These are phyloP conservation scores for Cladorrhinum samala DNA, from an alignment of 495 filamentous ascomycete species.

Conservation along the genomic window DNA sequence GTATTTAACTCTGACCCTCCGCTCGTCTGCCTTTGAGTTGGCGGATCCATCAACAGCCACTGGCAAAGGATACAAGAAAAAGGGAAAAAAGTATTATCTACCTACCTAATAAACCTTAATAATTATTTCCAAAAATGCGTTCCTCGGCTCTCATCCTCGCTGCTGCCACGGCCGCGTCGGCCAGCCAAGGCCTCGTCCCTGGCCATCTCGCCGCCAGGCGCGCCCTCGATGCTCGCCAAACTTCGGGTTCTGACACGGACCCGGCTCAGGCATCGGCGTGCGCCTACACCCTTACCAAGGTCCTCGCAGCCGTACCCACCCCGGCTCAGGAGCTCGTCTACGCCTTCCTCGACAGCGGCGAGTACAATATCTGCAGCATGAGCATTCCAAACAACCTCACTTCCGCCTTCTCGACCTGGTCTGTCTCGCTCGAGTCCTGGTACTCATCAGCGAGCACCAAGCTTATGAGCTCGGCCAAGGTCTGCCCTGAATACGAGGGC, in stretches of 20 bases:
- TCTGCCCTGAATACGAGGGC: too few relatives aligned
- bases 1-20: too few relatives aligned
- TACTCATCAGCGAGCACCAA: neutral
- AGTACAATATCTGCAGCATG: constrained; percentile 11
- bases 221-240: constrained; percentile 11
- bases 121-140: constrained; percentile 16
- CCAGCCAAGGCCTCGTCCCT: constrained; percentile 6
- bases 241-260: neutral
- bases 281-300: constrained; percentile 10
- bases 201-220: constrained; percentile 3
- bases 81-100: too few relatives aligned
- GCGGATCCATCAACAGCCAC: too few relatives aligned
- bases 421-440: constrained; percentile 10
- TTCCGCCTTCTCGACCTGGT: constrained; percentile 7
- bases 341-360: neutral
- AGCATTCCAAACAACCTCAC: constrained; percentile 5
- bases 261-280: constrained; percentile 5
- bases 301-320: constrained; percentile 13
- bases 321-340: constrained; percentile 5
- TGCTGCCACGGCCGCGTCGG: constrained; percentile 5
- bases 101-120: too few relatives aligned
- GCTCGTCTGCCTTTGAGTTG: too few relatives aligned
- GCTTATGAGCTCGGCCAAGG: too few relatives aligned
- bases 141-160: constrained; percentile 13
- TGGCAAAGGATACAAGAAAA: too few relatives aligned